Conservation (phyloP, 306 rosid species). For the Morella rubra region DNA sequence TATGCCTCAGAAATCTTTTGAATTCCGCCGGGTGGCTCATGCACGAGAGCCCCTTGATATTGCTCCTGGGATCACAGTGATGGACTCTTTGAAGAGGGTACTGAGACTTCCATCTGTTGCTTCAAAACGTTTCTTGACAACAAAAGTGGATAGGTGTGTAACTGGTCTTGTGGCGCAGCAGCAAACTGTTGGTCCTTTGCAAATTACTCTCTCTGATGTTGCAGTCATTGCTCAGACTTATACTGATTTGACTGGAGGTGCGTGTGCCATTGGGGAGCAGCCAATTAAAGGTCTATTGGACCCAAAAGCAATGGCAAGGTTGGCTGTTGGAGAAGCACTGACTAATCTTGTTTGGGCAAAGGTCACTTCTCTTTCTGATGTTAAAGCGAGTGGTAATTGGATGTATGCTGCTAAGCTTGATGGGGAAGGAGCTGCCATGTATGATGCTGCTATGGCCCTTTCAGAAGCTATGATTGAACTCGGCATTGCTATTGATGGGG, state of each 20-base stretch:
- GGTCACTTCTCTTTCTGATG: slow-evolving; percentile 80
- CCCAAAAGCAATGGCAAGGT: slow-evolving; percentile 94
- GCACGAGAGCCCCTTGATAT: slow-evolving; percentile 70
- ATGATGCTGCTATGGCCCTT: slow-evolving; percentile 75
- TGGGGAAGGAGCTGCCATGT: slow-evolving; percentile 93
- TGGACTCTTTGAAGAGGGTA: slow-evolving; percentile 74
- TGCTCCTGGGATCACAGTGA: slow-evolving; percentile 61
- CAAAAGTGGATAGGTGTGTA: slow-evolving; percentile 83
- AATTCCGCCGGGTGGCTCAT: slow-evolving; percentile 53
- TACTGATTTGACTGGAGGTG: slow-evolving; percentile 74
- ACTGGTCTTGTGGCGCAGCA: slow-evolving; percentile 92
- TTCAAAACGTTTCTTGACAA: slow-evolving; percentile 74
- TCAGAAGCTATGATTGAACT: slow-evolving; percentile 85
- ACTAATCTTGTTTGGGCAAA: slow-evolving; percentile 96
- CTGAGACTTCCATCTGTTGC: slow-evolving; percentile 82
- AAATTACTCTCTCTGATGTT: slow-evolving; percentile 82
- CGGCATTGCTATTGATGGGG: slow-evolving; percentile 92
- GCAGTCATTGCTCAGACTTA: slow-evolving; percentile 83
- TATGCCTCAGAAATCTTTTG: slow-evolving; percentile 80
- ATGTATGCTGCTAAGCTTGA: slow-evolving; percentile 95
- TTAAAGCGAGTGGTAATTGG: slow-evolving; percentile 94
- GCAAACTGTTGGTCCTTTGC: slow-evolving; percentile 90
- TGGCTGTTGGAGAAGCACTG: slow-evolving; percentile 93
- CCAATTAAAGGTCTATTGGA: slow-evolving; percentile 82
- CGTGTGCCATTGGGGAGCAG: slow-evolving; percentile 91